Evolutionary conservation across 1,284 basidiomycete species (phyloP).

Genomic region (Cryptococcus depauperatus): DNA sequence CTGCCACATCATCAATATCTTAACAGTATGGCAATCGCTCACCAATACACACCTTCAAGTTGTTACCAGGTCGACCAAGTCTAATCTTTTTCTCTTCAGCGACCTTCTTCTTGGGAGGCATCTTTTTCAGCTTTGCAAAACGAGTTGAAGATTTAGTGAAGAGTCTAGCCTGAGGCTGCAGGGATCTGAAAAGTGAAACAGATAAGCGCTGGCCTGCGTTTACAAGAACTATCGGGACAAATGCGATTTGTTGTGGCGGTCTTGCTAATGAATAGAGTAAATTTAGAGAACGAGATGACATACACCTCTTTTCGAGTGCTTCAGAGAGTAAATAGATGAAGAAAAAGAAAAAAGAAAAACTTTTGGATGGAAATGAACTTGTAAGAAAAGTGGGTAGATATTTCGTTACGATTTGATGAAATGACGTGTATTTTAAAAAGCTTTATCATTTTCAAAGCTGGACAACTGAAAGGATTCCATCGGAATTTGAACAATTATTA

Average conservation of each 20-base stretch:
- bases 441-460: too few species aligned
- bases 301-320: conserved; percentile 11
- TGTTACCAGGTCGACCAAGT: conserved; percentile 84
- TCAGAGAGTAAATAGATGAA: neutral
- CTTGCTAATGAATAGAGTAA: conserved; percentile 2
- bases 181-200: conserved; percentile 4
- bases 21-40: neutral
- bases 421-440: too few species aligned
- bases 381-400: too few species aligned
- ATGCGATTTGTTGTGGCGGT: neutral
- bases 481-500: too few species aligned
- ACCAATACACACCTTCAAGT: conserved; percentile 47
- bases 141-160: conserved; percentile 14
- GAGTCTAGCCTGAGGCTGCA: neutral
- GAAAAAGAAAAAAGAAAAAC: neutral
- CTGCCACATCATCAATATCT: too few species aligned
- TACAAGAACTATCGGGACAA: neutral
- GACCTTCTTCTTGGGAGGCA: conserved; percentile 71
- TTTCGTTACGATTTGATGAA: too few species aligned
- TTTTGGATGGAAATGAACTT: too few species aligned
- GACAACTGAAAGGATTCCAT: too few species aligned
- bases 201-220: neutral
- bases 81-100: conserved; percentile 71
- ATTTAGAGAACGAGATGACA: conserved; percentile 12
- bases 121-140: conserved; percentile 48